Evolutionary conservation across 768 basidiomycete species (phyloP).

Genomic region (Lactifluus volemus): DNA sequence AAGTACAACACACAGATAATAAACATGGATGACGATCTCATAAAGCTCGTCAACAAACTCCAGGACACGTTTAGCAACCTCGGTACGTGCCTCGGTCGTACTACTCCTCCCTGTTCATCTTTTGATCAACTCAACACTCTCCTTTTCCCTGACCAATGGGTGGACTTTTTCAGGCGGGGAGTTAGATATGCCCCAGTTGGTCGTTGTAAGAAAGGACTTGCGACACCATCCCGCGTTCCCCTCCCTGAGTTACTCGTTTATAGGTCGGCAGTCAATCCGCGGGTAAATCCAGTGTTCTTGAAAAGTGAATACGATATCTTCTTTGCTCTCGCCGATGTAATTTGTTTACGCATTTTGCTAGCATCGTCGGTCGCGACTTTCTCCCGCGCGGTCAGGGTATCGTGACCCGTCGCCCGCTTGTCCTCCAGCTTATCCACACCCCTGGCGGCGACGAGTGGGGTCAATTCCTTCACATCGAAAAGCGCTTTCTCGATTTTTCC

Average conservation of each 20-base stretch:
- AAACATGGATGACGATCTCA: constrained; percentile 88
- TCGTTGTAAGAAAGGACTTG: constrained; percentile 49
- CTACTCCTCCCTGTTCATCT: constrained; percentile 3
- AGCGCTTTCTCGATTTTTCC: constrained; percentile 90
- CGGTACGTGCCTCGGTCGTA: constrained; percentile 39
- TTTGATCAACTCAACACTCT: constrained; percentile 10
- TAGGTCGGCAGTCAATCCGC: constrained; percentile 96
- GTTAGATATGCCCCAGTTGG: constrained; percentile 87
- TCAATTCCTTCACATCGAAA: constrained; percentile 95
- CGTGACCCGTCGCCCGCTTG: constrained; percentile 90
- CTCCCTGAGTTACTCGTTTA: background rate
- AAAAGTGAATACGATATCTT: constrained; percentile 50
- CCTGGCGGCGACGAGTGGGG: constrained; percentile 82
- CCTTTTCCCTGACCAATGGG: background rate
- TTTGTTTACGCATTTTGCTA: background rate
- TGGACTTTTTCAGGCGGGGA: constrained; percentile 53
- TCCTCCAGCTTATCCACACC: constrained; percentile 93
- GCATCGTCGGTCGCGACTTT: constrained; percentile 92
- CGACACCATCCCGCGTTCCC: constrained; percentile 16
- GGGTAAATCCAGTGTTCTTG: constrained; percentile 92
- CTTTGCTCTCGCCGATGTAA: background rate
- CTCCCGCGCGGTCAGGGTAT: constrained; percentile 88
- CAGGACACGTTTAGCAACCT: constrained; percentile 89
- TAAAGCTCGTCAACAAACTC: constrained; percentile 89
- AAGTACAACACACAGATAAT: background rate